Evolutionary conservation across 495 filamentous ascomycete genomes (phyloP), one percentile per base, ranked within the genome.

Genomic region (Penicillium waksmanii): DNA sequence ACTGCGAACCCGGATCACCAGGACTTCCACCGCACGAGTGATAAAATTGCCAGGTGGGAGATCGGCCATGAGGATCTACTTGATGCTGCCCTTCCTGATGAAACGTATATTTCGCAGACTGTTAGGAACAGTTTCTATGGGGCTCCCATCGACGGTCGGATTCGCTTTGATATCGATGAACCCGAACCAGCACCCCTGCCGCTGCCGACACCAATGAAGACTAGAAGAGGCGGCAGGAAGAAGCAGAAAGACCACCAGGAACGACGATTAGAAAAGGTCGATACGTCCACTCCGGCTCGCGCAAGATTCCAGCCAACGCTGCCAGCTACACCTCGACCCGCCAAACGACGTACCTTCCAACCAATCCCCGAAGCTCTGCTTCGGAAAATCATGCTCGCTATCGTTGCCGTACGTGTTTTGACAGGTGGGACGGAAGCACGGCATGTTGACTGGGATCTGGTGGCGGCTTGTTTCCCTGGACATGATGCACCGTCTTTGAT

Each of bases 361-460:
- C 46, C 65, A 13, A n/a, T 79, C 9, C 54, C 75, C 7, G 66
- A 70, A 5, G 44, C 58, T 1, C 43, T 74, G 4, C 46, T 68
- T 18, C 73, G 74, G 11, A 71, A 71, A 42, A 76, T 91, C 31
- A 77, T 91, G 61, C 78, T 86, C 49, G 86, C 89, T n/a, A 86
- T 95, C 31, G 82, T 90, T 42, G 89, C 89, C 23, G 78, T 93
- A 19, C 85, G 87, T 25, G 86, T 85, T 5, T 71, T 97, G 42
- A 81, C 89, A 18, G 91, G 93, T 18, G 93, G 92, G 5, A 65
- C 86, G 10, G 86, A 91, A 43, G 73, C 66, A 8, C 79, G 78
- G 50, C 72, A 80, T 1, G 77, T 93, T 27, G 89, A 96, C 61
- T 96, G 93, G 88, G 80, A 83, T 6, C 69, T 96, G 42, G 81